Conservation (phyloP, 768 basidiomycete genomes). For the Clitopilus hobsonii region DNA sequence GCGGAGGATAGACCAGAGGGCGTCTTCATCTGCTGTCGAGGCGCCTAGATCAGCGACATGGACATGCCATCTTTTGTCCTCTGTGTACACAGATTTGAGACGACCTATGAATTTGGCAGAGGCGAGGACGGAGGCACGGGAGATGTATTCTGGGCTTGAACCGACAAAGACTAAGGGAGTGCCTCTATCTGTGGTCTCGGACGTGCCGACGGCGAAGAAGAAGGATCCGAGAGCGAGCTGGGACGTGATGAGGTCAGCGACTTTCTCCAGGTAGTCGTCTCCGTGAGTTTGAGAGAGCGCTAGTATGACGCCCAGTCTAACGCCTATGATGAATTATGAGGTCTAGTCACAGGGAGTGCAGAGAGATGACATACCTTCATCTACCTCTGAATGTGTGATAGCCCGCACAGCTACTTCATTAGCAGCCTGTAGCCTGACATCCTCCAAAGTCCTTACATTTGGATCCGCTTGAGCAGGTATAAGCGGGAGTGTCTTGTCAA, state of each 20-base stretch:
- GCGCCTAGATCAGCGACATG: constrained; percentile 41
- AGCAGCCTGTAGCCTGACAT: constrained; percentile 57
- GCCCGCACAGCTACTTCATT: constrained; percentile 50
- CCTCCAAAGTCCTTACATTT: constrained; percentile 48
- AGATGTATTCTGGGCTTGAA: constrained; percentile 51
- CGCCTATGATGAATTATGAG: constrained; percentile 21
- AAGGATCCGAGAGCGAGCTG: constrained; percentile 37
- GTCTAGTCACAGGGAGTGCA: background rate
- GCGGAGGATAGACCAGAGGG: constrained; percentile 66
- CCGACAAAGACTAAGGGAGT: constrained; percentile 54
- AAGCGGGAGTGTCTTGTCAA: background rate
- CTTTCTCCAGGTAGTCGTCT: constrained; percentile 48
- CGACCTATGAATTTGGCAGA: constrained; percentile 69
- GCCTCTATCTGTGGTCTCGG: constrained; percentile 14
- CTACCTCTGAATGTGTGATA: constrained; percentile 40
- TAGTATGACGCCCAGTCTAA: constrained; percentile 55
- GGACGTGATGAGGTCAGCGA: constrained; percentile 44
- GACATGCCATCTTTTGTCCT: constrained; percentile 10
- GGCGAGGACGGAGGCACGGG: constrained; percentile 61
- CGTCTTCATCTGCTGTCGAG: constrained; percentile 56
- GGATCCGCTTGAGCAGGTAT: constrained; percentile 1
- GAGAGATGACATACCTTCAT: constrained; percentile 34
- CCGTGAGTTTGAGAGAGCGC: constrained; percentile 57
- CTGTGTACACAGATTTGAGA: constrained; percentile 33
- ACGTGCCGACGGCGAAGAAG: constrained; percentile 48